These are phyloP conservation scores for Anastatica hierochuntica DNA, from an alignment of 345 rosid genomes.

Conservation along the genomic window DNA sequence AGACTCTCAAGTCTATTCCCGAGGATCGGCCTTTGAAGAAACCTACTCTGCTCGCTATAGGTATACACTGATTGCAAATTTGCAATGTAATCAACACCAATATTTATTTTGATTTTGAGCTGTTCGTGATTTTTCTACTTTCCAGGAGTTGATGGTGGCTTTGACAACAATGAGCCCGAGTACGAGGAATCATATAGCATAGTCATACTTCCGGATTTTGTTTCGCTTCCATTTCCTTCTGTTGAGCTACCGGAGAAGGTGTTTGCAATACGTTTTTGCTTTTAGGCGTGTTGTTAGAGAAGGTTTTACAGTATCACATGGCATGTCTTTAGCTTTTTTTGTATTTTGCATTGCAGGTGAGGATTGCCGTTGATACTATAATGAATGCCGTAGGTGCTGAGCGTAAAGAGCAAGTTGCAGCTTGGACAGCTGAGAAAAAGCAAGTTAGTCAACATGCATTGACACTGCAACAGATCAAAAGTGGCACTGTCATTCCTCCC, in stretches of 20 bases:
- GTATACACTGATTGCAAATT: constrained; percentile 27
- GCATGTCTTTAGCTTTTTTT: constrained; percentile 7
- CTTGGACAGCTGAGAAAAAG: constrained; percentile 95
- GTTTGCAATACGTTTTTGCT: neutral
- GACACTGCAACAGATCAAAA: constrained; percentile 64
- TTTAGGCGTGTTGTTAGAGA: neutral
- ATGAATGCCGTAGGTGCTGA: constrained; percentile 80
- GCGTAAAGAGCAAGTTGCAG: constrained; percentile 75
- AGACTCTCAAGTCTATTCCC: constrained; percentile 53
- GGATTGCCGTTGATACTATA: constrained; percentile 83
- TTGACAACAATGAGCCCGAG: constrained; percentile 77
- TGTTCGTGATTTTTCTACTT: constrained; percentile 5
- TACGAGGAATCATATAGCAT: constrained; percentile 65
- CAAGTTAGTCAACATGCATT: constrained; percentile 63
- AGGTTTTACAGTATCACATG: neutral
- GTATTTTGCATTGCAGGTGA: constrained; percentile 40
- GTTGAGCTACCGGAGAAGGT: constrained; percentile 99
- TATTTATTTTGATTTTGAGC: neutral
- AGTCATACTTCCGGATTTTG: constrained; percentile 66
- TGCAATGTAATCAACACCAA: too few relatives aligned
- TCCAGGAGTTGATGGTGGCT: constrained; percentile 89
- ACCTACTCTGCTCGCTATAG: constrained; percentile 86
- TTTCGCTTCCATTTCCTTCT: constrained; percentile 71
- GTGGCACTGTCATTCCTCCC: constrained; percentile 71
- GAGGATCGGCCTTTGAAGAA: constrained; percentile 91